Percentiles rank a stretch among this genome's conserved stretches.
Evolutionary conservation across 208 protist genomes (phyloP).

Genomic region (Trypanosoma congolense): DNA sequence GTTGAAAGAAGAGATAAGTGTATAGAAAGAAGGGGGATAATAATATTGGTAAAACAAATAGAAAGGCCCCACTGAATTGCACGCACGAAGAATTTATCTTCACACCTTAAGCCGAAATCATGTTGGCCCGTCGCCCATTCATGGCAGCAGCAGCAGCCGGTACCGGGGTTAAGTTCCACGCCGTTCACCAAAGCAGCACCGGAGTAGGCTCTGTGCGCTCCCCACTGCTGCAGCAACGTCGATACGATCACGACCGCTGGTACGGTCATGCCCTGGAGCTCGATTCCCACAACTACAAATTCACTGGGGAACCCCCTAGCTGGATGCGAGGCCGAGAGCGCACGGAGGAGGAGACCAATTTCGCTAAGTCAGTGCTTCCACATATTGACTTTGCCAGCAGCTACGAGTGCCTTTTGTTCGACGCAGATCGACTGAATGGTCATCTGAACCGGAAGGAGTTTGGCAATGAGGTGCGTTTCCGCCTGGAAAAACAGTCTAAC

Average conservation of each 20-base stretch:
- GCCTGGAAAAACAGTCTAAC: constrained; percentile 85
- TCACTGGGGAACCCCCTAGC: constrained; percentile 65
- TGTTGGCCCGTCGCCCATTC: constrained; percentile 61
- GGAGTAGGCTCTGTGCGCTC: neutral
- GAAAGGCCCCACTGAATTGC: too few relatives aligned
- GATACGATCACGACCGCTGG: constrained; percentile 82
- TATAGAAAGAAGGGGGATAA: neutral
- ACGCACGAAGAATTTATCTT: constrained; percentile 4
- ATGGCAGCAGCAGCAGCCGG: constrained; percentile 31
- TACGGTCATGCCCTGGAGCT: constrained; percentile 82
- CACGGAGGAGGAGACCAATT: constrained; percentile 79
- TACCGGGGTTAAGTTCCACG: constrained; percentile 6
- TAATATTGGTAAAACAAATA: neutral
- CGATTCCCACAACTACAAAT: constrained; percentile 84
- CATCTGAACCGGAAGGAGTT: constrained; percentile 85
- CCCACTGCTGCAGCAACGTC: constrained; percentile 42
- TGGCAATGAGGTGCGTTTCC: constrained; percentile 79
- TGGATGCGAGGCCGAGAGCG: constrained; percentile 70
- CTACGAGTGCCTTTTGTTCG: constrained; percentile 81
- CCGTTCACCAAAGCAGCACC: neutral
- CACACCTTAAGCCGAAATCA: constrained; percentile 13
- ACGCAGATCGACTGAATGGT: constrained; percentile 75
- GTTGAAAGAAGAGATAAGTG: too few relatives aligned
- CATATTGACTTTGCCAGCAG: constrained; percentile 80
- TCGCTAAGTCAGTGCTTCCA: constrained; percentile 66